These are phyloP conservation scores for Arctium lappa DNA, from an alignment of 129 eudicot genomes.

Conservation along the genomic window DNA sequence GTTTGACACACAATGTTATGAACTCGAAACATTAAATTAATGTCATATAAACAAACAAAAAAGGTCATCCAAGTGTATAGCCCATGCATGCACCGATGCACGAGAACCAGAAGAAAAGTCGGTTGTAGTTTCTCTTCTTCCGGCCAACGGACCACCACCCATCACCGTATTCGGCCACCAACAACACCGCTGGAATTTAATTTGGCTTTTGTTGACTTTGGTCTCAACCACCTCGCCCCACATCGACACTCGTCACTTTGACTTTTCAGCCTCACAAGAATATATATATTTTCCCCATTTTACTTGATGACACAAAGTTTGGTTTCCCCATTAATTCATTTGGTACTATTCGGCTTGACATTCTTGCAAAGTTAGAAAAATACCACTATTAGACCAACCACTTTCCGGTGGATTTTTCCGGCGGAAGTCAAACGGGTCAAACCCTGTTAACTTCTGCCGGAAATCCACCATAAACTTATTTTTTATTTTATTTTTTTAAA, in stretches of 20 bases:
- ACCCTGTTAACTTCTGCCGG: no score
- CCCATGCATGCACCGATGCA: background rate
- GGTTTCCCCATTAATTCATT: slow-evolving; percentile 16
- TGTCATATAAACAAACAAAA: no score
- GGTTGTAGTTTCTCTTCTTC: slow-evolving; percentile 22
- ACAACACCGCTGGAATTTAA: slow-evolving; percentile 1
- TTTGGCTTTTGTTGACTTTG: slow-evolving; percentile 5
- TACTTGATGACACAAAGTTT: background rate
- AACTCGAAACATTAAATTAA: no score
- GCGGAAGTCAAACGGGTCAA: no score
- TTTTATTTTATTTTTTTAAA: no score
- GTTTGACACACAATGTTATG: no score
- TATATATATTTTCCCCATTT: background rate
- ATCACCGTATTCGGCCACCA: slow-evolving; percentile 23
- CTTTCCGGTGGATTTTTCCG: no score
- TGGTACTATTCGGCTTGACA: background rate
- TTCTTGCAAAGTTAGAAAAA: no score
- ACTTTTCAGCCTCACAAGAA: slow-evolving; percentile 1
- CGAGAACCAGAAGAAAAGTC: slow-evolving; percentile 23
- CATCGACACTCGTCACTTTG: slow-evolving; percentile 26
- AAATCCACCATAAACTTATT: no score
- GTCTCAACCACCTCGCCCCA: background rate
- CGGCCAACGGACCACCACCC: slow-evolving; percentile 24
- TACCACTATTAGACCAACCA: no score
- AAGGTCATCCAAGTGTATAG: background rate